Evolutionary conservation across 2,329 filamentous ascomycete genomes (phyloP).

Genomic region (Talaromyces sp.): DNA sequence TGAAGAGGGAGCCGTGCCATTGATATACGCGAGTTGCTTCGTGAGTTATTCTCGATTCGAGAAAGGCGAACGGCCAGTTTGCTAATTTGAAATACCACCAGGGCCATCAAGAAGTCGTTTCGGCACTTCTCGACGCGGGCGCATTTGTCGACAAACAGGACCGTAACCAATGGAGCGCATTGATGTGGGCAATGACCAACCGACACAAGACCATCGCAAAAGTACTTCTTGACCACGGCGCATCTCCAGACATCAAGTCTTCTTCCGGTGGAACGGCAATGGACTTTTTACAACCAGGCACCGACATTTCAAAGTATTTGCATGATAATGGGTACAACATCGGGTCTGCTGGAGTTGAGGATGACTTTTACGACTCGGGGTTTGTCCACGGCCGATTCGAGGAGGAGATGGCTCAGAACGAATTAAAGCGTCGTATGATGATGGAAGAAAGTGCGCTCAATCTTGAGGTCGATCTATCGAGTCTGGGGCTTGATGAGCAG

Average conservation of each 20-base stretch:
- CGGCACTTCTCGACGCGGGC: slow-evolving; percentile 75
- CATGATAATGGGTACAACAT: slow-evolving; percentile 84
- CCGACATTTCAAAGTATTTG: slow-evolving; percentile 92
- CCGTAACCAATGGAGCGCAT: slow-evolving; percentile 90
- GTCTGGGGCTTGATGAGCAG: slow-evolving; percentile 91
- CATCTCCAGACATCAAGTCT: slow-evolving; percentile 93
- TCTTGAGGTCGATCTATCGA: slow-evolving; percentile 91
- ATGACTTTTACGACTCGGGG: slow-evolving; percentile 92
- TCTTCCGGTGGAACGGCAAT: slow-evolving; percentile 90
- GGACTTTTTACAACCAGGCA: slow-evolving; percentile 91
- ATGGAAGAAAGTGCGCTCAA: slow-evolving; percentile 99
- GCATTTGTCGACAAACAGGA: slow-evolving; percentile 90
- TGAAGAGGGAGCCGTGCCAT: slow-evolving; percentile 89
- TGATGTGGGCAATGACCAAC: slow-evolving; percentile 99
- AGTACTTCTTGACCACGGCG: slow-evolving; percentile 82
- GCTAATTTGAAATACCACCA: slow-evolving; percentile 28
- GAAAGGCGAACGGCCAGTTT: background rate
- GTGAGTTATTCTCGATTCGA: slow-evolving; percentile 45
- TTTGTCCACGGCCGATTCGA: slow-evolving; percentile 92
- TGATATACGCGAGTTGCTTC: slow-evolving; percentile 98
- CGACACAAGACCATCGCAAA: slow-evolving; percentile 95
- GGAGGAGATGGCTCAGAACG: slow-evolving; percentile 94
- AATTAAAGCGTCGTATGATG: slow-evolving; percentile 85
- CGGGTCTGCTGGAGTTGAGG: slow-evolving; percentile 41
- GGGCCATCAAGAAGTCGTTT: slow-evolving; percentile 86